Evolutionary conservation across 2,329 filamentous ascomycete genomes (phyloP), one percentile per base, ranked within the genome.

Genomic region (Alternaria longipes): DNA sequence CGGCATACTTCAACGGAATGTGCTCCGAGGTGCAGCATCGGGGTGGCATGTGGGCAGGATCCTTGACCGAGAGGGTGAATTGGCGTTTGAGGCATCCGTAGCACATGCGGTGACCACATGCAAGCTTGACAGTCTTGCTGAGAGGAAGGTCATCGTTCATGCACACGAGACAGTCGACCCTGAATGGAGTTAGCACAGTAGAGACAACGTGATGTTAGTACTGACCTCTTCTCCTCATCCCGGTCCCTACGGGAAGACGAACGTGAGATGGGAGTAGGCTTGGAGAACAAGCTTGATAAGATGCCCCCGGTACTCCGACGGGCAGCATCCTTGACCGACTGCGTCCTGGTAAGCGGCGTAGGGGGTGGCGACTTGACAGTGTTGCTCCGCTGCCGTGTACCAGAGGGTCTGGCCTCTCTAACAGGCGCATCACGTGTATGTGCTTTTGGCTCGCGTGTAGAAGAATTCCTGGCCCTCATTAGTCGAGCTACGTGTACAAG

Each of bases 81-180:
- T 88, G 85, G 51, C 88, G 87, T 76, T 88, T 90, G 41, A 97
- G 82, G 76, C 93, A 97, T 8, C 84, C 77, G 65, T 91, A 84
- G 78, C 93, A 97, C 90, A 94, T 93, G 63, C 88, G 87, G 78
- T 97, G 93, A 3, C 88, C 88, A 75, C 93, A 97, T 67, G 87
- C 86, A 36, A 97, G 85, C 75, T 89, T 91, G 38, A 89, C 89
- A 34, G 90, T 86, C 76, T 87, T 89, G 60, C 83, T 83, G 9
- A 84, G 73, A 1, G 89, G 87, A 3, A 91, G 80, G 63, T 92
- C 89, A 64, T 91, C 89, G 40, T 83, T 84, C 73, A 89, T 81
- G 74, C 93, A 97, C 24, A 86, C 87, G 49, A 93, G 81, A 70
- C 93, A 97, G 71, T 90, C 86, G 45, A 90, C 84, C 60, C 89